Base-by-base conservation (phyloP, 495 filamentous ascomycete genomes). In the Lindgomyces ingoldianus region DNA sequence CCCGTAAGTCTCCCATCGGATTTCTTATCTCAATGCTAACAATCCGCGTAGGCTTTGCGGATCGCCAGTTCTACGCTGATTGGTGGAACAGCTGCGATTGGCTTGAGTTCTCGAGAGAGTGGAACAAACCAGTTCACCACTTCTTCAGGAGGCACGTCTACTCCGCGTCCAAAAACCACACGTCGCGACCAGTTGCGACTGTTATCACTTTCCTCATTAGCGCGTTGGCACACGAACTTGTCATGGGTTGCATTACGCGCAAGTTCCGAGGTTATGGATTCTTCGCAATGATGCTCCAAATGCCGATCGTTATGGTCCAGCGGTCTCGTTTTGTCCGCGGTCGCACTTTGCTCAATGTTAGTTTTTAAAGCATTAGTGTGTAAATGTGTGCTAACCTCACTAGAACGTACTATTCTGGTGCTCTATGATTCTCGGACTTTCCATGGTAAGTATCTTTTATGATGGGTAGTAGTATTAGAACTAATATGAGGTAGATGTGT, bases 51-150 rank as follows among this genome's bases (percentile, higher is more conserved):
- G 72, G 70, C 22, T 98, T 98, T 69, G 93, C 89, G 21, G 93
- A 98, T 74, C 85, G 93, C 10, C 91, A 94, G 74, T 98, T 98
- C 76, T 98, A 97, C 76, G 87, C 88, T 25, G 93, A 98, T 80
- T 98, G 93, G 93, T 98, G 93, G 93, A 91, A 91, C 76, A 83
- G 79, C 56, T 87, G 85, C 60, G 87, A 90, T 79, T 91, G 92
- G 93, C 87, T 98, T 60, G 94, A 98, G 75, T 98, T 98, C 76
- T 93, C 89, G 19, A 83, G 94, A 57, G 92, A 98, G 79, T 98
- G 94, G 94, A 98, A 98, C 73, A 87, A 96, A 45, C 94, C 94
- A 49, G 94, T 98, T n/a, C 95, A 98, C 79, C 89, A 93, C 73
- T 98, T 97, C 80, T 87, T 98, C 67, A 86, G 94, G 9, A 85